Evolutionary conservation across 768 basidiomycete species (phyloP), one percentile per base, ranked within the genome.

Genomic region (Lactarius sanguifluus): DNA sequence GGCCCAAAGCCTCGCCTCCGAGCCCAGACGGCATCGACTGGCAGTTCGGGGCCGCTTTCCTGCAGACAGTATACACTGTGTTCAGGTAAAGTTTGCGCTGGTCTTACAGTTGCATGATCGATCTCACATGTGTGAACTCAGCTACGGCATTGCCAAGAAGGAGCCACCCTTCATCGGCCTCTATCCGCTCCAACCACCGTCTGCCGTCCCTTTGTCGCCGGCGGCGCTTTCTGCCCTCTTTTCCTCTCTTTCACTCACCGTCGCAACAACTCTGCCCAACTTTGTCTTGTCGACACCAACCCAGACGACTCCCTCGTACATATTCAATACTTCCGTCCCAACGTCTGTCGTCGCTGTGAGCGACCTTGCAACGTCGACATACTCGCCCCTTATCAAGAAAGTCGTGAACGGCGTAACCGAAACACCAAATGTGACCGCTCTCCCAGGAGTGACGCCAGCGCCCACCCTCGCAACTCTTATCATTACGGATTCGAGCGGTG

Each of bases 161-260:
- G 91, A 93, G 73, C 80, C 89, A 8, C 91, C 91, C 20, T 79
- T 90, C 76, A 85, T 93, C 64, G 91, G 91, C n/a, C 76, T 93
- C 59, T 93, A 91, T 72, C 76, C 86, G 25, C 78, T 88, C 43
- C 65, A 28, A 38, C 58, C 67, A 18, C 72, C 73, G 41, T 86
- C 86, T 71, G 74, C 76, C 32, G 83, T 82, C 8, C 68, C 70
- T 40, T 41, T 71, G 18, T 74, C 83, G 3, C 74, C 81, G 9
- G 75, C 78, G 47, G 61, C 72, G 15, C 76, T 89, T 32, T 75
- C 78, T 16, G 81, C 85, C 9, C 81, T 83, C 72, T 76, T 91
- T 58, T 84, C 89, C 4, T 83, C 86, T 15, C 77, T 77, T 56
- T 87, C 89, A 7, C 85, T 86, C 13, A 87, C 88, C 1, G 77